Conservation (phyloP, 352 stramenopile species). For the Pythium rishiriense region DNA sequence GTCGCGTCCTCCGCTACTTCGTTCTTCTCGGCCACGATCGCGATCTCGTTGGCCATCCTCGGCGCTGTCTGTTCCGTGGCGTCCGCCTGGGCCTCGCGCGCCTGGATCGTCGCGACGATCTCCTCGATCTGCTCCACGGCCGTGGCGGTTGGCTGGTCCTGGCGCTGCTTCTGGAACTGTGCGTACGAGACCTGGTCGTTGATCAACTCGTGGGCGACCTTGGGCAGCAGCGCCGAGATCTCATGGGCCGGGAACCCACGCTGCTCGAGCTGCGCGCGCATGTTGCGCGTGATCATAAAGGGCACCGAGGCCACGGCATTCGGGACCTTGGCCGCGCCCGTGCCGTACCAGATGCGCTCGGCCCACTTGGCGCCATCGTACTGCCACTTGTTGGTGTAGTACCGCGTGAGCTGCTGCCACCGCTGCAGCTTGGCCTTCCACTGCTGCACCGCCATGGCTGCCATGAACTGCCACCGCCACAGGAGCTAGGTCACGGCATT, state of each 20-base stretch:
- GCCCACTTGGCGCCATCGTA: constrained; percentile 78
- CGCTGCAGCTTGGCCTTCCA: constrained; percentile 49
- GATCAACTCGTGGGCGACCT: constrained; percentile 58
- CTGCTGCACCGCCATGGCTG: constrained; percentile 34
- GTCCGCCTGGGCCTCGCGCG: constrained; percentile 5
- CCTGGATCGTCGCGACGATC: constrained; percentile 24
- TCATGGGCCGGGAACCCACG: constrained; percentile 55
- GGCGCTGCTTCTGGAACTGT: constrained; percentile 44
- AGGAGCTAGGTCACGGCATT: neutral
- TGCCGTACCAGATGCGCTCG: constrained; percentile 71
- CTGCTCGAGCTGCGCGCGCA: constrained; percentile 61
- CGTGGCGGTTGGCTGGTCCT: constrained; percentile 22
- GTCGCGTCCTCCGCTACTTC: constrained; percentile 2
- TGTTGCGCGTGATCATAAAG: constrained; percentile 84
- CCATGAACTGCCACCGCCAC: neutral
- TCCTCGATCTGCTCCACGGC: constrained; percentile 26
- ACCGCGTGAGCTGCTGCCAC: constrained; percentile 67
- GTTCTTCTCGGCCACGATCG: constrained; percentile 14
- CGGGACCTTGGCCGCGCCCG: constrained; percentile 36
- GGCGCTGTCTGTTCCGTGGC: neutral
- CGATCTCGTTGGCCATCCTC: constrained; percentile 12
- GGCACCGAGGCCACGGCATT: constrained; percentile 66
- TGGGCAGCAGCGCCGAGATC: constrained; percentile 64
- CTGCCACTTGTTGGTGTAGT: constrained; percentile 86
- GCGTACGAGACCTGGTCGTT: constrained; percentile 57